Conservation (phyloP, 208 protist species). For the Acanthamoeba lenticulata region DNA sequence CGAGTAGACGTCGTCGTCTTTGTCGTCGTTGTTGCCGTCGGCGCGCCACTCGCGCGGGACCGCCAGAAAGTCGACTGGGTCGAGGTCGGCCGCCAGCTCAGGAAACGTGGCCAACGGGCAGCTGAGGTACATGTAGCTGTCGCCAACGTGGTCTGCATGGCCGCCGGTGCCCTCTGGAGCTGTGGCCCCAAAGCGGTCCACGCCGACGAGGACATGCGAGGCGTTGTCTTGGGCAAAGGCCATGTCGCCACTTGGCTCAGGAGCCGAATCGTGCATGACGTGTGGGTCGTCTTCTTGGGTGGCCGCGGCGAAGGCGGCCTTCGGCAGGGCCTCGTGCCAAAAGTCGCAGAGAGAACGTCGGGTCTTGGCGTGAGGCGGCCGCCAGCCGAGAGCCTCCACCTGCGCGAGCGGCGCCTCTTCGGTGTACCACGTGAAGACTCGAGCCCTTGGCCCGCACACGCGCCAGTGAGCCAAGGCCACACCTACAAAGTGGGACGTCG, state of each 20-base stretch:
- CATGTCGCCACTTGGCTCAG: background rate
- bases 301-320: background rate
- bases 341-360: background rate
- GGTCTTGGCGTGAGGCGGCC: background rate
- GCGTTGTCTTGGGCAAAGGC: background rate
- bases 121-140: constrained; percentile 5
- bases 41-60: background rate
- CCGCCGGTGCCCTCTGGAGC: background rate
- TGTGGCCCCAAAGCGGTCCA: background rate
- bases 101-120: background rate
- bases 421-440: background rate
- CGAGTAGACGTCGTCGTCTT: background rate
- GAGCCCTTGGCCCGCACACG: background rate
- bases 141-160: background rate
- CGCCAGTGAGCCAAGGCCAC: background rate
- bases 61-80: background rate
- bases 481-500: background rate
- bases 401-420: background rate
- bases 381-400: background rate
- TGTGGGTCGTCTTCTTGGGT: background rate
- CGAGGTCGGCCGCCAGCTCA: background rate
- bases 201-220: background rate
- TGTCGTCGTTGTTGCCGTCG: background rate
- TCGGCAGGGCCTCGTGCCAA: background rate
- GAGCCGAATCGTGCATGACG: background rate